phyloP scores from a whole-genome alignment of 306 rosid genomes.

The Dryas octopetala region DNA sequence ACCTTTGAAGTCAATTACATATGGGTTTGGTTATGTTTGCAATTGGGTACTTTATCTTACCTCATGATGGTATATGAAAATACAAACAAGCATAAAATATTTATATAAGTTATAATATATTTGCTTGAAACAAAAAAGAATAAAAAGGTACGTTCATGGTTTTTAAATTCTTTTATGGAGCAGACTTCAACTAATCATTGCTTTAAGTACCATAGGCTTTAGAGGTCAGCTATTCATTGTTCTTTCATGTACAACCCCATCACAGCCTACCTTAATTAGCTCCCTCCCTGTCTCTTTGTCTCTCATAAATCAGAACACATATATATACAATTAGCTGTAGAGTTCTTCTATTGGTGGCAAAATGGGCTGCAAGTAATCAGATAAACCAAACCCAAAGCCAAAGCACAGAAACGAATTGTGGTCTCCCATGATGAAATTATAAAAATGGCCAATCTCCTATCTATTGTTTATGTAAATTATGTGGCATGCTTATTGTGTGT shows the following conservation, averaged over 20 bases:
- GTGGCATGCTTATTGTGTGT: too few relatives aligned
- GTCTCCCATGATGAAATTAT: too few relatives aligned
- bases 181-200: constrained; percentile 29
- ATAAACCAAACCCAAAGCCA: constrained; percentile 58
- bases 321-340: too few relatives aligned
- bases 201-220: constrained; percentile 25
- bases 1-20: too few relatives aligned
- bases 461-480: too few relatives aligned
- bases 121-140: neutral
- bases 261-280: too few relatives aligned
- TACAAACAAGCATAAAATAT: constrained; percentile 3
- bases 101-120: neutral
- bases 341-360: constrained; percentile 23
- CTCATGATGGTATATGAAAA: constrained; percentile 1
- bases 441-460: too few relatives aligned
- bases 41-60: too few relatives aligned
- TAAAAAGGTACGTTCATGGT: neutral
- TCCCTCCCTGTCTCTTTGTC: neutral
- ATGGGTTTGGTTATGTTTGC: too few relatives aligned
- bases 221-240: constrained; percentile 29
- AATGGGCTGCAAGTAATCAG: constrained; percentile 66
- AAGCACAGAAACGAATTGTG: too few relatives aligned
- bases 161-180: constrained; percentile 8
- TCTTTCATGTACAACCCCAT: constrained; percentile 4
- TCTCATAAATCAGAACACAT: neutral